These are phyloP conservation scores for Xylaria multiplex DNA, from an alignment of 2,329 filamentous ascomycete species.

Conservation along the genomic window DNA sequence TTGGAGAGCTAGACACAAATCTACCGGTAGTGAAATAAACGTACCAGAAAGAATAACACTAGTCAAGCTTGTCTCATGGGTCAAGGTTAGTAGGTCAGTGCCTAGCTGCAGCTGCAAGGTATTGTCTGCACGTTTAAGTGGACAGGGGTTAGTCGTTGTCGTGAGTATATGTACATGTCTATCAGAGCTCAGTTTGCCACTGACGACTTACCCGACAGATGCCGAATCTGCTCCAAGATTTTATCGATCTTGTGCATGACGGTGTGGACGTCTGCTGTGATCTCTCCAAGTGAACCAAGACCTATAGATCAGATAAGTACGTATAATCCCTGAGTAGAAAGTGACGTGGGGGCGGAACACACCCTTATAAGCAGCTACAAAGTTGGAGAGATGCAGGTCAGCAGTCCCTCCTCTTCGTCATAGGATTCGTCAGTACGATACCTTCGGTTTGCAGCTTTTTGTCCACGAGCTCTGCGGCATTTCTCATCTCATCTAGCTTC, in stretches of 20 bases:
- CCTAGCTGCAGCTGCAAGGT: not conserved
- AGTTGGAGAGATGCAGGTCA: not conserved
- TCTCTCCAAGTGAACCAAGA: slow-evolving; percentile 6
- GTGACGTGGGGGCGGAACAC: not conserved
- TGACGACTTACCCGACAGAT: not conserved
- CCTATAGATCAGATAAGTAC: slow-evolving; percentile 1
- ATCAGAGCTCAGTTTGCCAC: too few relatives aligned
- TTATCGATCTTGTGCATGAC: not conserved
- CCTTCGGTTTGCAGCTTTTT: slow-evolving; percentile 2
- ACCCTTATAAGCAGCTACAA: slow-evolving; percentile 3
- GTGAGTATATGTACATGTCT: not conserved
- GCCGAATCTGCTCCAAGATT: not conserved
- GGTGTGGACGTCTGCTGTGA: not conserved
- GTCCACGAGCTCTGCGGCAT: not conserved
- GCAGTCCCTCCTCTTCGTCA: not conserved
- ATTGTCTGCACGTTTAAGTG: not conserved
- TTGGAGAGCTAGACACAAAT: too few relatives aligned
- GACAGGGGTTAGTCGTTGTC: not conserved
- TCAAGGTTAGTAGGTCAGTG: not conserved
- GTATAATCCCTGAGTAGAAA: not conserved
- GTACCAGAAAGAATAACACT: not conserved
- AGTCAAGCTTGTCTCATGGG: not conserved
- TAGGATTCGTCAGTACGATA: not conserved
- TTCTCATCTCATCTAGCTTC: slow-evolving; percentile 4
- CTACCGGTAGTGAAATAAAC: not conserved